Evolutionary conservation across 2,329 filamentous ascomycete species (phyloP).

Genomic region (Arthrobotrys entomopaga): DNA sequence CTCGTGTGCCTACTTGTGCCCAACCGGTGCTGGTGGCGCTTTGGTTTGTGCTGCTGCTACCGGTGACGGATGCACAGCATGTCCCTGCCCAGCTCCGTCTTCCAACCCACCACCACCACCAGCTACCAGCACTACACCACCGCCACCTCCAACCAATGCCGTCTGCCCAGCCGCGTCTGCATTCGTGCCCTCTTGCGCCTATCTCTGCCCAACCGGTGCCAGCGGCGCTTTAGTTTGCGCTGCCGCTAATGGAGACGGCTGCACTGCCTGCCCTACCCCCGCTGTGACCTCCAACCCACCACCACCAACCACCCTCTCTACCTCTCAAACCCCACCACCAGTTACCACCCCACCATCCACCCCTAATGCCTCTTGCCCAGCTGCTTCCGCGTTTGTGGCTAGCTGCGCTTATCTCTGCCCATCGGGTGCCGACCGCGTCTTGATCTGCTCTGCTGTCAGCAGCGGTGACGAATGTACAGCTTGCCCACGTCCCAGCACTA

Average conservation of each 20-base stretch:
- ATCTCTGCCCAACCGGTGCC: slow-evolving; percentile 1
- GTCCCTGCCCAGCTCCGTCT: background rate
- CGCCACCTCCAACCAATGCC: background rate
- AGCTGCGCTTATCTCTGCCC: slow-evolving; percentile 5
- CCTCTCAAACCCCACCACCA: background rate
- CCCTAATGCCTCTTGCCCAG: background rate
- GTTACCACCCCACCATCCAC: background rate
- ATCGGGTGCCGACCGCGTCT: background rate
- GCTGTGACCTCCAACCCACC: background rate
- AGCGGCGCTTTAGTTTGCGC: background rate
- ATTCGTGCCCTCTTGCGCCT: background rate
- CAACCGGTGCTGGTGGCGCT: background rate
- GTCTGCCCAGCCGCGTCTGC: background rate
- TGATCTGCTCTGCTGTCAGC: background rate
- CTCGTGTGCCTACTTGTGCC: slow-evolving; percentile 1
- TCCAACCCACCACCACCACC: background rate
- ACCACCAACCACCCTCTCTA: background rate
- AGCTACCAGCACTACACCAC: background rate
- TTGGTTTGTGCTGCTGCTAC: background rate
- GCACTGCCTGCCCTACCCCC: background rate
- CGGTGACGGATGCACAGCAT: background rate
- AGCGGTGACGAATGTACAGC: background rate
- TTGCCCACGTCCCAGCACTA: slow-evolving; percentile 3
- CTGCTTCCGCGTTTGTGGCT: background rate
- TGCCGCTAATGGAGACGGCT: background rate